A percentile compares a stretch with the other conserved stretches of the same genome.
Evolutionary conservation across 2,329 filamentous ascomycete species (phyloP).

Genomic region (Cercospora zeae-maydis): DNA sequence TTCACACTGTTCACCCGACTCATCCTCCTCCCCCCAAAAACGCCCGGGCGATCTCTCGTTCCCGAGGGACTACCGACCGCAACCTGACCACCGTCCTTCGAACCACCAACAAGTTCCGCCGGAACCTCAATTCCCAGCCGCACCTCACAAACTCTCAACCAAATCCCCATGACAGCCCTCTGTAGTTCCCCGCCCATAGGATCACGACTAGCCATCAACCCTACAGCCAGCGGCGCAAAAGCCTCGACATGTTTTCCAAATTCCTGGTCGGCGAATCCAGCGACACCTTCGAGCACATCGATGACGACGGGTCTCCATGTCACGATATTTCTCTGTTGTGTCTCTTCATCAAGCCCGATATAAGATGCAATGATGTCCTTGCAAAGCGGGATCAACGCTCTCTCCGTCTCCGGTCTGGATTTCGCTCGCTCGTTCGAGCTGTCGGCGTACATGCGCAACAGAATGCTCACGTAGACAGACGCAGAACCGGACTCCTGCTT

Average conservation of each 20-base stretch:
- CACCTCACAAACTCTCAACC: constrained; percentile 80
- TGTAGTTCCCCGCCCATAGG: constrained; percentile 80
- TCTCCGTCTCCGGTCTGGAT: constrained; percentile 78
- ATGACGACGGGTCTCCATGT: constrained; percentile 97
- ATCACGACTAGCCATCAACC: constrained; percentile 63
- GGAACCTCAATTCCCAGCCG: constrained; percentile 47
- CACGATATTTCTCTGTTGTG: constrained; percentile 92
- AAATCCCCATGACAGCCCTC: constrained; percentile 68
- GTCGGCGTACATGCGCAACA: constrained; percentile 97
- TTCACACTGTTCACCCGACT: constrained; percentile 21
- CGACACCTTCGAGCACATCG: constrained; percentile 90
- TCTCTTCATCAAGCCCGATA: constrained; percentile 84
- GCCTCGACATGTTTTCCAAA: constrained; percentile 75
- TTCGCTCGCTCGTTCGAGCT: constrained; percentile 75
- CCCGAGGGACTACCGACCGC: constrained; percentile 26
- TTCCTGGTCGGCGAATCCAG: constrained; percentile 72
- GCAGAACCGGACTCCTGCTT: constrained; percentile 95
- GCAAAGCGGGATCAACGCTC: constrained; percentile 88
- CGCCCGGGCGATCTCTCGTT: constrained; percentile 9
- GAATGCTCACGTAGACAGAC: constrained; percentile 89
- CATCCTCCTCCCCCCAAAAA: constrained; percentile 28
- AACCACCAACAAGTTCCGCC: constrained; percentile 8
- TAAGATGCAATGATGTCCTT: constrained; percentile 89
- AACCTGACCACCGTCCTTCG: not conserved
- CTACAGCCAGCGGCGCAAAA: constrained; percentile 84